Percentiles rank a stretch among this genome's conserved stretches.
phyloP scores from a whole-genome alignment of 2,329 filamentous ascomycete genomes.

The Teratosphaeria gauchensis region DNA sequence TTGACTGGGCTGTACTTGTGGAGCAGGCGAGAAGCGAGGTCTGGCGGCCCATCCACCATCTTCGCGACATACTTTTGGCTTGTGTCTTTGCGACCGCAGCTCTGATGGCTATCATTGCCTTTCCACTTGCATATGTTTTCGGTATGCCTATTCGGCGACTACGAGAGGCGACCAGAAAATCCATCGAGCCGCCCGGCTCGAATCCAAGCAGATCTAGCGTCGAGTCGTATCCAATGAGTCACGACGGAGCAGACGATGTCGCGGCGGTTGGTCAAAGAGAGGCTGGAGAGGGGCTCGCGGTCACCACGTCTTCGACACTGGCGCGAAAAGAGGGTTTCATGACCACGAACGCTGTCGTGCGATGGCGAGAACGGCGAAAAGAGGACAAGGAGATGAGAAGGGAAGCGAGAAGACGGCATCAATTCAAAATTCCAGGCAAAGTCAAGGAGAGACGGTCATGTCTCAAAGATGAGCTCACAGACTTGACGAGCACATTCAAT shows the following conservation, averaged over 20 bases:
- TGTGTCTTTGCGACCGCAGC: slow-evolving; percentile 76
- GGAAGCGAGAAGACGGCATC: slow-evolving; percentile 36
- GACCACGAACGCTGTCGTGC: slow-evolving; percentile 20
- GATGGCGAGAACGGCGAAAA: slow-evolving; percentile 17
- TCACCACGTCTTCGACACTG: slow-evolving; percentile 10
- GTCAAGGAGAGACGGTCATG: slow-evolving; percentile 66
- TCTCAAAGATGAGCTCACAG: slow-evolving; percentile 75
- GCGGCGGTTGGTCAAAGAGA: slow-evolving; percentile 28
- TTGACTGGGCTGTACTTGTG: slow-evolving; percentile 74
- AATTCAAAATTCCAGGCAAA: slow-evolving; percentile 76
- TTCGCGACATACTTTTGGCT: slow-evolving; percentile 71
- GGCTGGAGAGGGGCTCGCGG: slow-evolving; percentile 6
- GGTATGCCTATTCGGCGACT: slow-evolving; percentile 71
- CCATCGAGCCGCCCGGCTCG: slow-evolving; percentile 57
- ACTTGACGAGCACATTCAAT: slow-evolving; percentile 77
- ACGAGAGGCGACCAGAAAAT: slow-evolving; percentile 64
- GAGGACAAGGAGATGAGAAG: slow-evolving; percentile 25
- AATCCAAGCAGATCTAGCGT: slow-evolving; percentile 29
- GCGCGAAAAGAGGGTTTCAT: slow-evolving; percentile 39
- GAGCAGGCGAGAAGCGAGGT: slow-evolving; percentile 69
- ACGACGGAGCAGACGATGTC: slow-evolving; percentile 31
- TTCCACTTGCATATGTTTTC: slow-evolving; percentile 72
- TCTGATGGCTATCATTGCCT: slow-evolving; percentile 58
- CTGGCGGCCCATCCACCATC: slow-evolving; percentile 60
- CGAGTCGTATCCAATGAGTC: slow-evolving; percentile 18